Conservation (phyloP, 345 rosid species). For the Iberis pinnata region DNA sequence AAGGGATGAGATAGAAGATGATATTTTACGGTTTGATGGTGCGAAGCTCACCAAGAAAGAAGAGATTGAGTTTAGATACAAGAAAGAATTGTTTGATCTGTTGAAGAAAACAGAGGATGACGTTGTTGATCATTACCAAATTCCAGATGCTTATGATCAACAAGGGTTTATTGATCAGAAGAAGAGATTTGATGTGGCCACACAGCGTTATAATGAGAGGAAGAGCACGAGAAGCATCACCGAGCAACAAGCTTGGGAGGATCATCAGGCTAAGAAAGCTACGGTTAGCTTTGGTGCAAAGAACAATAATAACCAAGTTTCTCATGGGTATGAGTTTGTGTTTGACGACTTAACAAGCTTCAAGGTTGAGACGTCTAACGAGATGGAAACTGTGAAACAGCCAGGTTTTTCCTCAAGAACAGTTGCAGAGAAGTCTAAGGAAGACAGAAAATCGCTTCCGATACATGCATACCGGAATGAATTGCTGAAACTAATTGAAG, state of each 20-base stretch:
- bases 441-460: slow-evolving; percentile 61
- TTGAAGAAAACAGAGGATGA: slow-evolving; percentile 9
- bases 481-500: slow-evolving; percentile 55
- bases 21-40: background rate
- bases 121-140: slow-evolving; percentile 11
- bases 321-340: slow-evolving; percentile 23
- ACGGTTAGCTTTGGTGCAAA: background rate
- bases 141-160: slow-evolving; percentile 28
- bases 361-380: background rate
- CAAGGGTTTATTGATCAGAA: slow-evolving; percentile 24
- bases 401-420: slow-evolving; percentile 1
- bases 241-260: slow-evolving; percentile 28
- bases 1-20: slow-evolving; percentile 10
- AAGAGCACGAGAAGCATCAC: background rate
- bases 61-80: slow-evolving; percentile 8
- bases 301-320: slow-evolving; percentile 6
- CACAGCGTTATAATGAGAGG: background rate
- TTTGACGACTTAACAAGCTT: slow-evolving; percentile 10
- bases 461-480: slow-evolving; percentile 63
- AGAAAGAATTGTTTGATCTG: slow-evolving; percentile 8
- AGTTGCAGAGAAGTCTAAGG: slow-evolving; percentile 22
- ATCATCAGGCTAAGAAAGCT: slow-evolving; percentile 23
- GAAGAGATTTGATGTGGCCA: slow-evolving; percentile 21
- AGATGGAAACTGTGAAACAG: slow-evolving; percentile 1
- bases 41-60: slow-evolving; percentile 22